Evolutionary conservation across 2,329 filamentous ascomycete species (phyloP).

Genomic region (Curvularia spicifera): DNA sequence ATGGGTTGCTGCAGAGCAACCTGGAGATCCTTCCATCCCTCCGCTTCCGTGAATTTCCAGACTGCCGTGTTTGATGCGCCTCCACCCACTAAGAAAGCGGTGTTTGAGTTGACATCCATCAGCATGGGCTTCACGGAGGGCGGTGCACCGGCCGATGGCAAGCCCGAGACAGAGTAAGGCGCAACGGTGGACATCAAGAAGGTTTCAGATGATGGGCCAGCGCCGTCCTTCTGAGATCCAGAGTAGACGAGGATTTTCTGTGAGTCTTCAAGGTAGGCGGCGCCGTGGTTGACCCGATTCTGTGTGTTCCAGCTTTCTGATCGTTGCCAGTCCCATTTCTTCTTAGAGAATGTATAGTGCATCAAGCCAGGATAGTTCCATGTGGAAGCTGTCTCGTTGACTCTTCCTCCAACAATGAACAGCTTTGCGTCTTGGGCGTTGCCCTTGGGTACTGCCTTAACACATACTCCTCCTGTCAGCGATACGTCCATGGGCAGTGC

Average conservation of each 20-base stretch:
- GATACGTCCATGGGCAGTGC: constrained; percentile 68
- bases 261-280: constrained; percentile 72
- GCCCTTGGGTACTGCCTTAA: constrained; percentile 67
- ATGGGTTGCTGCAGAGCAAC: constrained; percentile 68
- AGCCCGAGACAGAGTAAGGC: constrained; percentile 67
- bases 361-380: constrained; percentile 77
- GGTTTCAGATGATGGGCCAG: constrained; percentile 70
- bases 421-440: constrained; percentile 68
- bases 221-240: constrained; percentile 69
- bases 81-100: constrained; percentile 78
- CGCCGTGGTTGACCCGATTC: constrained; percentile 76
- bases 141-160: constrained; percentile 58
- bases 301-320: constrained; percentile 62
- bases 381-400: constrained; percentile 41
- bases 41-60: constrained; percentile 71
- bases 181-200: constrained; percentile 72
- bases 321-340: constrained; percentile 65
- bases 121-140: constrained; percentile 73
- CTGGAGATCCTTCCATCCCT: constrained; percentile 72
- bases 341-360: constrained; percentile 63
- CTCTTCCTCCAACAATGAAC: constrained; percentile 78
- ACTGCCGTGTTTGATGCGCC: constrained; percentile 68
- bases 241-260: constrained; percentile 81
- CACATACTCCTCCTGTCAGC: constrained; percentile 78
- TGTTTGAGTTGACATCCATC: constrained; percentile 72